Conservation (phyloP, 371 early-diverging fungal genomes). For the Paraphysoderma sedebokerense region DNA sequence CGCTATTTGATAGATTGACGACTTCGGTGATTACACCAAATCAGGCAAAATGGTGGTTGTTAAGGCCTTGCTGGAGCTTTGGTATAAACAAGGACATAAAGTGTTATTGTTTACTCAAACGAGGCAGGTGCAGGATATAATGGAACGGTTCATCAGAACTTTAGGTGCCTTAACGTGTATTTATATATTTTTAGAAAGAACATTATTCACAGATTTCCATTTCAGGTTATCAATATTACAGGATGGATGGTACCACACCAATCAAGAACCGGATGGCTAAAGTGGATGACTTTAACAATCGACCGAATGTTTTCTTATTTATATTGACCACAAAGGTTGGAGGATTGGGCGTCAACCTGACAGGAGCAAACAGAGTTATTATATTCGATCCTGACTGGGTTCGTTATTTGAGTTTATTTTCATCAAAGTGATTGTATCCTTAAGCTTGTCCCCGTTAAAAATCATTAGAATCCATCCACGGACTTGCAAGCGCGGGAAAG, state of each 20-base stretch:
- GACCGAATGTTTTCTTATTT: conserved; percentile 58
- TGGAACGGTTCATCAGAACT: conserved; percentile 44
- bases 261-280: conserved; percentile 56
- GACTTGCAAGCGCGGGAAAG: conserved; percentile 95
- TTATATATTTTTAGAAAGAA: not conserved
- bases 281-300: conserved; percentile 76
- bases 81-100: conserved; percentile 69
- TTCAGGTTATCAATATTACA: conserved; percentile 41
- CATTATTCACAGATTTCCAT: not conserved
- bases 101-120: conserved; percentile 94
- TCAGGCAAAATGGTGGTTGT: conserved; percentile 86
- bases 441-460: not conserved
- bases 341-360: conserved; percentile 90
- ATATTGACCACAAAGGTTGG: conserved; percentile 94
- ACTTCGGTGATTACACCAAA: no score
- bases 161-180: conserved; percentile 9
- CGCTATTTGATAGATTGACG: no score
- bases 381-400: conserved; percentile 97
- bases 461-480: conserved; percentile 72
- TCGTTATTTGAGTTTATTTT: not conserved
- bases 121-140: conserved; percentile 87
- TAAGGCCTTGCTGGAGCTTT: conserved; percentile 59
- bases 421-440: not conserved
- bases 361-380: conserved; percentile 89
- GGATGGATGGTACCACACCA: conserved; percentile 94